Conservation (phyloP, 306 rosid genomes). For the apple (Malus domestica) region DNA sequence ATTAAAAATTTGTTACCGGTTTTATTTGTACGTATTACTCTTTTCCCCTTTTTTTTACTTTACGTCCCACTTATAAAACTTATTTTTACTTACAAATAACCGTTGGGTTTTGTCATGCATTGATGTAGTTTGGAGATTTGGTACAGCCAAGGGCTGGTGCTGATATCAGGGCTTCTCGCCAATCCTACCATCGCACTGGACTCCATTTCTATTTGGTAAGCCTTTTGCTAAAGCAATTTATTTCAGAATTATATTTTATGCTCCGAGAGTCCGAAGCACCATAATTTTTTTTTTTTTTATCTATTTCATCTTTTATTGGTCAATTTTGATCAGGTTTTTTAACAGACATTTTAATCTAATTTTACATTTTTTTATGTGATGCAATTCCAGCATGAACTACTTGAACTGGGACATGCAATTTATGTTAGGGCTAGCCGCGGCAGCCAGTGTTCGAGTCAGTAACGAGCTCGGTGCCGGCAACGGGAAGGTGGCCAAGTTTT, state of each 20-base stretch:
- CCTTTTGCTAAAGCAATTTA: background rate
- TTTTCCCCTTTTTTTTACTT: background rate
- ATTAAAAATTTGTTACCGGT: too few relatives aligned
- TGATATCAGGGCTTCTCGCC: slow-evolving; percentile 61
- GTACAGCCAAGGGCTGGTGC: slow-evolving; percentile 72
- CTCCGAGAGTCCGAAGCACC: too few relatives aligned
- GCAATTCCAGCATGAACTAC: slow-evolving; percentile 52
- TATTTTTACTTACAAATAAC: background rate
- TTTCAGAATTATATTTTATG: too few relatives aligned
- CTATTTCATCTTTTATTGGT: background rate
- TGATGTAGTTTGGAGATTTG: slow-evolving; percentile 66
- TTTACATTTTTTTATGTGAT: background rate
- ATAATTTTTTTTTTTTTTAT: too few relatives aligned
- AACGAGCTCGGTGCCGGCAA: slow-evolving; percentile 72
- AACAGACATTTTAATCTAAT: background rate
- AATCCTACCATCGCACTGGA: slow-evolving; percentile 58
- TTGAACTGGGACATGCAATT: slow-evolving; percentile 59
- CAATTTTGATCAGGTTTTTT: background rate
- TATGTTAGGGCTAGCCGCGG: slow-evolving; percentile 65
- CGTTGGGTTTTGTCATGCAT: background rate
- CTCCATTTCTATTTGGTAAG: slow-evolving; percentile 49
- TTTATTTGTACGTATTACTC: background rate
- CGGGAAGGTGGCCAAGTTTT: slow-evolving; percentile 55
- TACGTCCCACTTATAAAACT: background rate
- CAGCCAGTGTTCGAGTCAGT: slow-evolving; percentile 65